Conservation (phyloP, 768 basidiomycete genomes). For the Boletus patriciae region DNA sequence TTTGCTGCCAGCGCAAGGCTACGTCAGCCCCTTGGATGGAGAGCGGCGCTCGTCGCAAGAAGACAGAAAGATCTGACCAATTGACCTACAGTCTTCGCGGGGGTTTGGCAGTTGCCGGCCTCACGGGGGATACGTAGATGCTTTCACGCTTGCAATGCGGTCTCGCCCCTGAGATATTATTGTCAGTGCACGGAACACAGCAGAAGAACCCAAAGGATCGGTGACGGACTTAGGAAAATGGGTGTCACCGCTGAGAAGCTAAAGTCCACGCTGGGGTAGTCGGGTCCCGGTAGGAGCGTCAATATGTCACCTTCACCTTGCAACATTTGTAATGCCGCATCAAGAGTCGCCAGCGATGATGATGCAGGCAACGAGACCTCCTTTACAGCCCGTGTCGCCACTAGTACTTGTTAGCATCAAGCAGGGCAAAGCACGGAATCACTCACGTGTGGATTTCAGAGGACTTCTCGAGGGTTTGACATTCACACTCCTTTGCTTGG, state of each 20-base stretch:
- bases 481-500: background rate
- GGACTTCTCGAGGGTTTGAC: background rate
- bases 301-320: slow-evolving; percentile 2
- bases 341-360: slow-evolving; percentile 4
- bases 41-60: background rate
- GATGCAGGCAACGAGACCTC: background rate
- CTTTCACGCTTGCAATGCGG: slow-evolving; percentile 1
- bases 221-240: slow-evolving; percentile 6
- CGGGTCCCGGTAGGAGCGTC: background rate
- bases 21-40: background rate
- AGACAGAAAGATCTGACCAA: background rate
- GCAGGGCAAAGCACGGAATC: background rate
- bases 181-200: background rate
- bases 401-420: slow-evolving; percentile 5
- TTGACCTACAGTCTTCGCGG: slow-evolving; percentile 20
- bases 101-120: slow-evolving; percentile 8
- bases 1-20: background rate
- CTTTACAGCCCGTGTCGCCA: background rate
- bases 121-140: slow-evolving; percentile 8
- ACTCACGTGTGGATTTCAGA: slow-evolving; percentile 14
- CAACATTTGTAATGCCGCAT: background rate
- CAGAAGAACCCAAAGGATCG: background rate
- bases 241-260: background rate
- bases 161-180: slow-evolving; percentile 2
- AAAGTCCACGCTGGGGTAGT: slow-evolving; percentile 2